A percentile compares a stretch with the other conserved stretches of the same genome.
Conservation (phyloP, 1,139 yeast species). For the Blastobotrys serpentis region DNA sequence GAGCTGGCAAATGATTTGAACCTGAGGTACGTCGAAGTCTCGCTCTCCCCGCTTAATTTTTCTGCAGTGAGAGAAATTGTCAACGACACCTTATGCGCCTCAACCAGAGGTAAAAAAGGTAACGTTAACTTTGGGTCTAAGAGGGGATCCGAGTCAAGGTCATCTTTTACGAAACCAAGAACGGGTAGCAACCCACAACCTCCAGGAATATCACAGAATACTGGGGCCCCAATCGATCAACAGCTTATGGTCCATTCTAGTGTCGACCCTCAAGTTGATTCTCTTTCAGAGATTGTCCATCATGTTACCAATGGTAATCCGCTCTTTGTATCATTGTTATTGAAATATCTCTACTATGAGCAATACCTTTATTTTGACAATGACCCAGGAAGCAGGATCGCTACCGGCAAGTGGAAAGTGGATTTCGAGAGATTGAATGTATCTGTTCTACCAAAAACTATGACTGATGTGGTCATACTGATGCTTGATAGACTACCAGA, state of each 20-base stretch:
- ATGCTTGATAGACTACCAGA: constrained; percentile 31
- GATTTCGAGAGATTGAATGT: constrained; percentile 29
- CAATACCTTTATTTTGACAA: constrained; percentile 30
- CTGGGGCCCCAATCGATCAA: constrained; percentile 13
- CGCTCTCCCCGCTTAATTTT: constrained; percentile 28
- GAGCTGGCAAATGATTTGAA: constrained; percentile 30
- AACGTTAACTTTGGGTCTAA: background rate
- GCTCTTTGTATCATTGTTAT: constrained; percentile 28
- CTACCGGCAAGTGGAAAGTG: constrained; percentile 33
- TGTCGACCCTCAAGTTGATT: constrained; percentile 31
- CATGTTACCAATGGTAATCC: constrained; percentile 36
- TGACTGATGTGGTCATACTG: constrained; percentile 30
- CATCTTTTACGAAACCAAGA: constrained; percentile 1
- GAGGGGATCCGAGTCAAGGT: constrained; percentile 1
- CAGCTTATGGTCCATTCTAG: constrained; percentile 8
- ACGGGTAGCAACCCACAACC: background rate
- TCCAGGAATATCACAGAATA: constrained; percentile 13
- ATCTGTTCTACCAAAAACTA: constrained; percentile 27
- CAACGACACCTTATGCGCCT: constrained; percentile 30
- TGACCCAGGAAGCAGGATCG: constrained; percentile 22
- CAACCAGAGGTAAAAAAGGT: background rate
- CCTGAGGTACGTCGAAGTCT: constrained; percentile 31
- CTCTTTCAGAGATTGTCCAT: constrained; percentile 31
- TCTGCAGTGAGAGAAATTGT: constrained; percentile 33
- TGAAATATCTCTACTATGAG: constrained; percentile 28